Base-by-base conservation (phyloP, 768 basidiomycete genomes). In the Tylopilus balloui region DNA sequence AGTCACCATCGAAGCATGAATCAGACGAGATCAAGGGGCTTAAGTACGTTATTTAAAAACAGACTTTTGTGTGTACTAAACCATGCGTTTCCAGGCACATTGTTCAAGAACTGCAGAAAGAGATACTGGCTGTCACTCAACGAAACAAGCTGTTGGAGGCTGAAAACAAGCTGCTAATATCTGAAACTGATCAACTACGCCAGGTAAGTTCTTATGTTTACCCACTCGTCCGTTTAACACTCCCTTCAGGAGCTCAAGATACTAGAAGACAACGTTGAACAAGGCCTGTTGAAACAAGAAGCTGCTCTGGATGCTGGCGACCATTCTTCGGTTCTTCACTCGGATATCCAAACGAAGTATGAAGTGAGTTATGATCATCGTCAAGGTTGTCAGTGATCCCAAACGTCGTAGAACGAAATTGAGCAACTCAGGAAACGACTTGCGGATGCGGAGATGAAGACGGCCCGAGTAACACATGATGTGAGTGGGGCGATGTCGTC, bases 21-120 rank as follows among this genome's bases (percentile, higher is more conserved):
- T 61, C 71, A 6, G 71, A 75, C 36, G 90, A 93, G 67, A 81
- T 92, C 48, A 81, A 77, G 12, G 92, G 92, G 8, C 77, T 94
- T 34, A 93, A 93, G 88, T 90, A 63, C 21, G 51, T 39, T 47
- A 17, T 24, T 21, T 42, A 9, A 40, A 25, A 34, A 28, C 35
- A 31, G 13, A n/a, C 19, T 23, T 12, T 25, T 36, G 10, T 6
- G 7, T 28, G 15, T 45, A 45, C 34, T 62, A 39, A 52, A 15
- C 42, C 17, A 17, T 12, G 21, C 10, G 14, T 42, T 45, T 15
- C 1, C 52, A 90, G 88, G 68, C 85, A 91, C 59, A 90, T 96
- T 58, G 81, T 96, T 19, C 86, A 90, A 62, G 88, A 92, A 57
- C 73, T 96, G 34, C 88, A 89, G 61, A 86, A 87, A 58, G 93